Base-by-base conservation (phyloP, 1,284 basidiomycete genomes). In the Stygiomarasmius scandens region DNA sequence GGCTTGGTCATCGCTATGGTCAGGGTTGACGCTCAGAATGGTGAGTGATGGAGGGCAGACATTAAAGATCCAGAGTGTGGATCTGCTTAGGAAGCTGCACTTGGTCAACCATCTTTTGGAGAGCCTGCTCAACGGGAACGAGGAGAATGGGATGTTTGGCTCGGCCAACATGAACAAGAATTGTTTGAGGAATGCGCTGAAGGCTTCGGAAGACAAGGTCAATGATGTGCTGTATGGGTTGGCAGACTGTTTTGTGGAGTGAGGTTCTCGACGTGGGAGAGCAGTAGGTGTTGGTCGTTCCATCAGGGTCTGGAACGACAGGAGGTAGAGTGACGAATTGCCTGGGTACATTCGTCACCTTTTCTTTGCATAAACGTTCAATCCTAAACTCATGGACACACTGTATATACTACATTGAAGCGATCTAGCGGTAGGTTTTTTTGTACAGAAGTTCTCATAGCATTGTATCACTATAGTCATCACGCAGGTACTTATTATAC, bases 201-300 rank as follows among this genome's bases (percentile, higher is more conserved):
- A 60, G 58, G 58, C 58, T 5, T 56, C 55, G 19, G 58, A 60
- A 23, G 58, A 60, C 22, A 60, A 60, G 52, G 58, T 60, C 24
- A 60, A 60, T 43, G 58, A 60, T 47, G 55, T 54, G 29, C 29
- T 60, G 46, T 60, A 60, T 54, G 55, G 55, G 32, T 34, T 60
- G 48, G 58, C 58, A 9, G 58, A 60, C 45, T 60, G 58, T 43
- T 60, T 56, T 32, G 47, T 60, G 3, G 58, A 60, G 48, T 56
- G 49, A 56, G 32, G 32, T n/a, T n/a, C n/a, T n/a, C n/a, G n/a
- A n/a, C n/a, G n/a, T n/a, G 29, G 29, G 29, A 32, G 29, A 12
- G 29, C 6, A 6, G 29, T 32, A 32, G 29, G 12, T 32, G 29
- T 32, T 12, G 29, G 12, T 12, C 29, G 5, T 5, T 32, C 5